Evolutionary conservation across 768 basidiomycete genomes (phyloP).

Genomic region (Boletus rubroflammeus): DNA sequence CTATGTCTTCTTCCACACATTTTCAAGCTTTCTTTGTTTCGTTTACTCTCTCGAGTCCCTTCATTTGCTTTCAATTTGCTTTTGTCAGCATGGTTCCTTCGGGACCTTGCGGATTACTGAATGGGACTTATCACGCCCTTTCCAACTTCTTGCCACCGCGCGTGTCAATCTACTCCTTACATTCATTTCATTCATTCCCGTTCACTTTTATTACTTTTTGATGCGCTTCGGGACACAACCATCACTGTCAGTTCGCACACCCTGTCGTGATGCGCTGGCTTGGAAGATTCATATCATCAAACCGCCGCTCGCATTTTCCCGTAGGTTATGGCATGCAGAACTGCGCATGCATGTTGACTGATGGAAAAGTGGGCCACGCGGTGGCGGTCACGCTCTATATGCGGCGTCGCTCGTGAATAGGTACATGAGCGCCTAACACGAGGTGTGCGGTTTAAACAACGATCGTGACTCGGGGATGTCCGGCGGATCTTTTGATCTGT

Average conservation of each 20-base stretch:
- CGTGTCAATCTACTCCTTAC: conserved; percentile 6
- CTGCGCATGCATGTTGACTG: conserved; percentile 29
- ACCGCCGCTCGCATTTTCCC: conserved; percentile 22
- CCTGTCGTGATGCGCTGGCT: conserved; percentile 10
- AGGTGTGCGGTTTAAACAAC: conserved; percentile 14
- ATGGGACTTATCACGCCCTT: conserved; percentile 6
- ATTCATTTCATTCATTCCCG: conserved; percentile 3
- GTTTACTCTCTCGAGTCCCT: background rate
- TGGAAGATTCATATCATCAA: conserved; percentile 16
- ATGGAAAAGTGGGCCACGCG: conserved; percentile 25
- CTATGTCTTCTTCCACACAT: background rate
- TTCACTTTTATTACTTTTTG: conserved; percentile 10
- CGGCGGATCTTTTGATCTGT: conserved; percentile 23
- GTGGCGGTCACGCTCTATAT: conserved; percentile 22
- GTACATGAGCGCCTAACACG: conserved; percentile 18
- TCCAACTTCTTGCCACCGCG: conserved; percentile 1
- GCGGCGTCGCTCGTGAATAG: conserved; percentile 12
- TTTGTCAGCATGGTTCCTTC: conserved; percentile 2
- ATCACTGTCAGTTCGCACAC: conserved; percentile 6
- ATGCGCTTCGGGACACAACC: conserved; percentile 9
- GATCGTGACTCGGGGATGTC: conserved; percentile 22
- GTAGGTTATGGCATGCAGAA: conserved; percentile 24
- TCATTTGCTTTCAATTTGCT: conserved; percentile 12
- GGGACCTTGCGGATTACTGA: conserved; percentile 11
- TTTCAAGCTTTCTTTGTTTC: background rate